phyloP scores from a whole-genome alignment of 2,329 filamentous ascomycete species.

The Neurospora sp. region DNA sequence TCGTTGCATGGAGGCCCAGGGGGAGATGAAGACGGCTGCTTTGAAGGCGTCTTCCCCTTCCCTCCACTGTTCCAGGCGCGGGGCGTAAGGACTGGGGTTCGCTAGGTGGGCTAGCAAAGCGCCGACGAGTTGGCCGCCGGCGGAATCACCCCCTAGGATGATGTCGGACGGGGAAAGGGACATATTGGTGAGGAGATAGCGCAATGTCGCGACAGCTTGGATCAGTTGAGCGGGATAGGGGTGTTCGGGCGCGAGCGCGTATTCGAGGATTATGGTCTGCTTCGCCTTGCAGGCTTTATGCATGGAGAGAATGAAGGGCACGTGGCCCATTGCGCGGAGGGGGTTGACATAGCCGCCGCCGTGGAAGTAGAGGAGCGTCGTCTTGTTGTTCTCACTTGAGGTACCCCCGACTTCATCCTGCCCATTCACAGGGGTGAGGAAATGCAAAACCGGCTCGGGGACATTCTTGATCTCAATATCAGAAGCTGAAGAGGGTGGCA shows the following conservation, averaged over 20 bases:
- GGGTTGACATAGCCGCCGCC: conserved; percentile 18
- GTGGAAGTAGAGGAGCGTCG: conserved; percentile 15
- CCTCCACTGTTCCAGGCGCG: not conserved
- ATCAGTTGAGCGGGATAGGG: conserved; percentile 15
- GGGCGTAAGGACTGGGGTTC: conserved; percentile 8
- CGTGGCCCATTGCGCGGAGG: conserved; percentile 8
- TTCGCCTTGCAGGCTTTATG: conserved; percentile 6
- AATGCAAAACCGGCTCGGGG: conserved; percentile 8
- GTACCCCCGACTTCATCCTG: not conserved
- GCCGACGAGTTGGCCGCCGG: conserved; percentile 15
- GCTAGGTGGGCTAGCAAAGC: conserved; percentile 13
- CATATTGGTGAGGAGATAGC: conserved; percentile 7
- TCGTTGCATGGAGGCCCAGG: conserved; percentile 8
- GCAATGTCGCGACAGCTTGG: conserved; percentile 10
- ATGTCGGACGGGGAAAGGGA: conserved; percentile 6
- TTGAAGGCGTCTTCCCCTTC: conserved; percentile 4
- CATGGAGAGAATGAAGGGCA: conserved; percentile 11
- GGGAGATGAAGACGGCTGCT: conserved; percentile 14
- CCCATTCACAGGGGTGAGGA: conserved; percentile 7
- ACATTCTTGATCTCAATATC: not conserved
- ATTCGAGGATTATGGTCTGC: conserved; percentile 14
- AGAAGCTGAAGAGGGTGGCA: too few species aligned
- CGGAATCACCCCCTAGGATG: conserved; percentile 15
- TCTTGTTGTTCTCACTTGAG: not conserved
- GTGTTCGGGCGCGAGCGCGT: conserved; percentile 14